Evolutionary conservation across 2,329 filamentous ascomycete genomes (phyloP).

Genomic region (Fusarium euwallaceae): DNA sequence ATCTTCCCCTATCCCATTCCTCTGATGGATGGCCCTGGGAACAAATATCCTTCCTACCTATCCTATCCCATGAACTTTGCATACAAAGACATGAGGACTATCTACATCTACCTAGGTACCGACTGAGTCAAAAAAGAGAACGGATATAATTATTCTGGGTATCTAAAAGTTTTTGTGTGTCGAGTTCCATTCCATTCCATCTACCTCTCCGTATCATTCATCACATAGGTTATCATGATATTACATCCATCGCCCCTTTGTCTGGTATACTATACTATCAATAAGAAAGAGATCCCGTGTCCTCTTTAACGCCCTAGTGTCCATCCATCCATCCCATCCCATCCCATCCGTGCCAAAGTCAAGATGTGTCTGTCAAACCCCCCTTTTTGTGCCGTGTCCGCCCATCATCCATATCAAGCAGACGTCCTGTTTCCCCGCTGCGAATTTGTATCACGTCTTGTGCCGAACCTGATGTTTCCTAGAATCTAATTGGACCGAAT

Average conservation of each 20-base stretch:
- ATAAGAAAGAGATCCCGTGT: background rate
- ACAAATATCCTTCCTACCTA: conserved; percentile 1
- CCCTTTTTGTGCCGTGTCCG: background rate
- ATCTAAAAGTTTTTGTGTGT: conserved; percentile 6
- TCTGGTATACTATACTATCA: background rate
- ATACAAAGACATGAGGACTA: conserved; percentile 7
- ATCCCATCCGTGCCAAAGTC: background rate
- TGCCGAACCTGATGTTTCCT: background rate
- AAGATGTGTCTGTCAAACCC: background rate
- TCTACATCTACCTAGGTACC: background rate
- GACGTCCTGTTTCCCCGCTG: conserved; percentile 13
- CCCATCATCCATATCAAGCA: conserved; percentile 9
- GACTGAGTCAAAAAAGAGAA: conserved; percentile 21
- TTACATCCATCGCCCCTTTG: background rate
- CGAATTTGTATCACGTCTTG: conserved; percentile 6
- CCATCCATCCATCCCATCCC: background rate
- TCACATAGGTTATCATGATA: background rate
- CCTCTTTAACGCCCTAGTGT: background rate
- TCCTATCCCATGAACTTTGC: conserved; percentile 11
- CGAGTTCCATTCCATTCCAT: background rate
- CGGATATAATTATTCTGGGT: conserved; percentile 22
- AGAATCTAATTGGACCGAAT: background rate
- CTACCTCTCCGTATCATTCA: background rate
- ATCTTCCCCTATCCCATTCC: background rate
- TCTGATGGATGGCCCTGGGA: background rate